phyloP scores from a whole-genome alignment of 192 early-diverging fungal genomes.

The Paraglomus occultum region DNA sequence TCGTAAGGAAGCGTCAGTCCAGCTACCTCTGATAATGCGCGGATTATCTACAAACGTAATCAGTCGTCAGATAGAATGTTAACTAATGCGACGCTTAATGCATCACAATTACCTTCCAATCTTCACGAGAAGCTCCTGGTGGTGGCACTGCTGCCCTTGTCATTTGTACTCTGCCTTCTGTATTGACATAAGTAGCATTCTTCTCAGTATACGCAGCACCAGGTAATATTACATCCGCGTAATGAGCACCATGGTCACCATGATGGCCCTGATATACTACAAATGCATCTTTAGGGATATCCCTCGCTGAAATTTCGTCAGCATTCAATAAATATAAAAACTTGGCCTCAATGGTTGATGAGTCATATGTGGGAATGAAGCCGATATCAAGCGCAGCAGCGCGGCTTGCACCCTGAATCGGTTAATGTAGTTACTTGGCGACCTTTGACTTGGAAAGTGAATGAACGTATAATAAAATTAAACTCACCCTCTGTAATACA shows the following conservation, averaged over 20 bases:
- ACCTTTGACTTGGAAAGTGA: neutral
- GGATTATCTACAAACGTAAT: slow-evolving; percentile 66
- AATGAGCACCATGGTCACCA: slow-evolving; percentile 92
- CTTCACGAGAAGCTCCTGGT: slow-evolving; percentile 89
- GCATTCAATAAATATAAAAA: slow-evolving; percentile 94
- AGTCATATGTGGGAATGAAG: slow-evolving; percentile 61
- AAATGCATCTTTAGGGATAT: slow-evolving; percentile 88
- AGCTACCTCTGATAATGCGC: slow-evolving; percentile 91
- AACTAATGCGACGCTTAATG: too few relatives aligned
- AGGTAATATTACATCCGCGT: slow-evolving; percentile 95
- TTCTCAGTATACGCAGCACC: slow-evolving; percentile 97
- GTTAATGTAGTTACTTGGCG: neutral
- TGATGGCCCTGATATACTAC: slow-evolving; percentile 99
- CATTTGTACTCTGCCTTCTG: slow-evolving; percentile 91
- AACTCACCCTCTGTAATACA: slow-evolving; percentile 80
- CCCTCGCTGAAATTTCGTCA: slow-evolving; percentile 74
- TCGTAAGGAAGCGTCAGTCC: slow-evolving; percentile 89
- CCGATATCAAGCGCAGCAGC: slow-evolving; percentile 92
- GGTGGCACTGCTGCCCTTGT: slow-evolving; percentile 91
- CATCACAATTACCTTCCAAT: slow-evolving; percentile 74
- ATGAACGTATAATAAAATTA: neutral
- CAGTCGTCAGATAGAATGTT: too few relatives aligned
- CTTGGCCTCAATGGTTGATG: slow-evolving; percentile 39
- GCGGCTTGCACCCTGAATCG: slow-evolving; percentile 71
- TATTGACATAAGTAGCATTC: slow-evolving; percentile 93